These are phyloP conservation scores for Clonostachys rosea DNA, from an alignment of 2,329 filamentous ascomycete species.

Conservation along the genomic window DNA sequence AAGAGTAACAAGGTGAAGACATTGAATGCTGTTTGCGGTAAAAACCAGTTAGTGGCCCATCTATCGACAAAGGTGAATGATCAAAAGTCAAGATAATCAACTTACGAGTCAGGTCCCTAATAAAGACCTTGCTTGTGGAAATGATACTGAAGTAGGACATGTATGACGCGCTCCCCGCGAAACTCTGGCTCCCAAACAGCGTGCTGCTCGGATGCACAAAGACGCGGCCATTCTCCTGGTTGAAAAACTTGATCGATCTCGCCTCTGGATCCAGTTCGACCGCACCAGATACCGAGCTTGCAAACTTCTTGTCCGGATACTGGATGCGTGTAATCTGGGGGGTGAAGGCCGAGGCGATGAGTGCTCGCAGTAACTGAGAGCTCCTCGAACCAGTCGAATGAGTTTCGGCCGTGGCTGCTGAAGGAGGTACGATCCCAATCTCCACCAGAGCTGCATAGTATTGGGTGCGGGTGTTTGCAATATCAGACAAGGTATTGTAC, in stretches of 20 bases:
- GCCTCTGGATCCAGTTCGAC: slow-evolving; percentile 93
- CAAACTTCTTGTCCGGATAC: slow-evolving; percentile 94
- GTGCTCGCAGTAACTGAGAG: slow-evolving; percentile 56
- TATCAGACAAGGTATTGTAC: slow-evolving; percentile 79
- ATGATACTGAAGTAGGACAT: slow-evolving; percentile 91
- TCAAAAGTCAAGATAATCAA: slow-evolving; percentile 12
- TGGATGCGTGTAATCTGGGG: slow-evolving; percentile 91
- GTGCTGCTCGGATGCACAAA: slow-evolving; percentile 91
- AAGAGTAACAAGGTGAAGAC: slow-evolving; percentile 86
- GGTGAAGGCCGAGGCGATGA: slow-evolving; percentile 69
- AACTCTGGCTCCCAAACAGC: slow-evolving; percentile 77
- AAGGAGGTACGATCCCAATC: slow-evolving; percentile 65
- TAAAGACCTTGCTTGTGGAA: slow-evolving; percentile 85
- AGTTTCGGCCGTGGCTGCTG: slow-evolving; percentile 19
- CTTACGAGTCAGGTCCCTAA: slow-evolving; percentile 84
- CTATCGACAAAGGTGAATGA: background rate
- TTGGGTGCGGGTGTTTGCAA: slow-evolving; percentile 79
- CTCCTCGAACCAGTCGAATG: slow-evolving; percentile 13
- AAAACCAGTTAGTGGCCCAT: background rate
- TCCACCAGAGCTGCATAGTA: slow-evolving; percentile 84
- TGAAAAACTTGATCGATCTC: slow-evolving; percentile 87
- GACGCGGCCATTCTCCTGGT: slow-evolving; percentile 77
- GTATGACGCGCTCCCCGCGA: slow-evolving; percentile 70
- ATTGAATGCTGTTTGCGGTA: slow-evolving; percentile 64
- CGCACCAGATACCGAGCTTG: slow-evolving; percentile 78